Evolutionary conservation across 192 early-diverging fungal genomes (phyloP).

Genomic region (Coemansia pectinata): DNA sequence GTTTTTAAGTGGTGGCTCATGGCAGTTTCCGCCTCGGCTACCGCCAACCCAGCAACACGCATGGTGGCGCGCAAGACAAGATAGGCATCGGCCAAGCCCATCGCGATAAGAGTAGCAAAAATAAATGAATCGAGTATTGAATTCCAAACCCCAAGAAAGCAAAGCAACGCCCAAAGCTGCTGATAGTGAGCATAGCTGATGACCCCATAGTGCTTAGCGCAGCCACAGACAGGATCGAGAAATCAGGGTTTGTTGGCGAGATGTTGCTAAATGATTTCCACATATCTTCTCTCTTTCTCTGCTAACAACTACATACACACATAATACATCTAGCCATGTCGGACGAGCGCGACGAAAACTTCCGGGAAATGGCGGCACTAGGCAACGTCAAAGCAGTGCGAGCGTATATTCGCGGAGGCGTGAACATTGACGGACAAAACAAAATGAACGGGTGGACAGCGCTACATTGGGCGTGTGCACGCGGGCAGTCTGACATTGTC

Average conservation of each 20-base stretch:
- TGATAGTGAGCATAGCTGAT: neutral
- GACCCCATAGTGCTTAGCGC: neutral
- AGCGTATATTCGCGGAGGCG: conserved; percentile 64
- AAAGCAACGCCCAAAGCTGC: neutral
- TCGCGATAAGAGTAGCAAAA: conserved; percentile 7
- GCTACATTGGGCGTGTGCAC: conserved; percentile 76
- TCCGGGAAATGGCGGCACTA: conserved; percentile 62
- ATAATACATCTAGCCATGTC: conserved; percentile 1
- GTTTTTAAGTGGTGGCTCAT: conserved; percentile 23
- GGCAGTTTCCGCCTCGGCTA: conserved; percentile 16
- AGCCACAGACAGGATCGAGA: neutral
- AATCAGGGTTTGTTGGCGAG: neutral
- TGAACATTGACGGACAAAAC: conserved; percentile 70
- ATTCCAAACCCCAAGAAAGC: neutral
- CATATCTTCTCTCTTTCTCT: neutral
- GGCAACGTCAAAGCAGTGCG: conserved; percentile 71
- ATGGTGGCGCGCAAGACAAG: conserved; percentile 38
- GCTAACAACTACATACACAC: neutral
- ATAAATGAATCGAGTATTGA: neutral
- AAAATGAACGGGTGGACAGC: conserved; percentile 71
- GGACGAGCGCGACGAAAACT: conserved; percentile 46
- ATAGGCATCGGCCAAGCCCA: conserved; percentile 40
- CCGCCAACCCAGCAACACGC: conserved; percentile 32
- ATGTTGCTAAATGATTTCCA: neutral
- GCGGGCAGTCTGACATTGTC: conserved; percentile 63